phyloP scores from a whole-genome alignment of 1,139 yeast genomes.

The Lodderomyces parapsilosis region DNA sequence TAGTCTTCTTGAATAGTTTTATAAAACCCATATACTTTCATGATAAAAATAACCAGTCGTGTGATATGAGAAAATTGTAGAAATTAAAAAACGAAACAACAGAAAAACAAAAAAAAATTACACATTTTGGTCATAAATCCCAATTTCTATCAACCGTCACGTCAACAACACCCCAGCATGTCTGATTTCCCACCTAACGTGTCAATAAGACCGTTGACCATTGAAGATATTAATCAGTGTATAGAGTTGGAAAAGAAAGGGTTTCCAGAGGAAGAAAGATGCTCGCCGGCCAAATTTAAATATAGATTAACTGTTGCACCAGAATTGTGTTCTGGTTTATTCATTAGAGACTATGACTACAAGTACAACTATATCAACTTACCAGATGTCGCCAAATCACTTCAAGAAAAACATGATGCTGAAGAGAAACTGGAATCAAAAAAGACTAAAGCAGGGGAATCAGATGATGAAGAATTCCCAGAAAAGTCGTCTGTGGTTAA shows the following conservation, averaged over 20 bases:
- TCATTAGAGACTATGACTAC: conserved; percentile 63
- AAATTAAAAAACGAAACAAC: neutral
- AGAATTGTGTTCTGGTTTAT: conserved; percentile 85
- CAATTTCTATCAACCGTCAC: too few relatives aligned
- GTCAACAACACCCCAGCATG: conserved; percentile 16
- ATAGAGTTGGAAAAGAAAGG: conserved; percentile 64
- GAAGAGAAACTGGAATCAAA: conserved; percentile 17
- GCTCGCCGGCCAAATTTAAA: conserved; percentile 57
- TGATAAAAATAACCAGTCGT: conserved; percentile 2
- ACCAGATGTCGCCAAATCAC: conserved; percentile 41
- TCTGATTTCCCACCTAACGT: conserved; percentile 55
- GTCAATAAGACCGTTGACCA: conserved; percentile 77
- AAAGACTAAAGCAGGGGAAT: conserved; percentile 27
- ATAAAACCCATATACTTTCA: too few relatives aligned
- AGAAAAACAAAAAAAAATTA: conserved; percentile 1
- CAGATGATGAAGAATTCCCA: conserved; percentile 43
- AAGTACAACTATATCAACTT: conserved; percentile 45
- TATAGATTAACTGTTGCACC: conserved; percentile 83
- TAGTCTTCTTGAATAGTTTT: conserved; percentile 4
- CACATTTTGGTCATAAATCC: too few relatives aligned
- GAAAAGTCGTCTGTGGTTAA: conserved; percentile 48
- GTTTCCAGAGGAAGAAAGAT: conserved; percentile 66
- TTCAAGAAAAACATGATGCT: conserved; percentile 25
- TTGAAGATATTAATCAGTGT: conserved; percentile 66
- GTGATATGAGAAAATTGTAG: neutral